phyloP scores from a whole-genome alignment of 371 early-diverging fungal genomes.

The Coemansia sp. region DNA sequence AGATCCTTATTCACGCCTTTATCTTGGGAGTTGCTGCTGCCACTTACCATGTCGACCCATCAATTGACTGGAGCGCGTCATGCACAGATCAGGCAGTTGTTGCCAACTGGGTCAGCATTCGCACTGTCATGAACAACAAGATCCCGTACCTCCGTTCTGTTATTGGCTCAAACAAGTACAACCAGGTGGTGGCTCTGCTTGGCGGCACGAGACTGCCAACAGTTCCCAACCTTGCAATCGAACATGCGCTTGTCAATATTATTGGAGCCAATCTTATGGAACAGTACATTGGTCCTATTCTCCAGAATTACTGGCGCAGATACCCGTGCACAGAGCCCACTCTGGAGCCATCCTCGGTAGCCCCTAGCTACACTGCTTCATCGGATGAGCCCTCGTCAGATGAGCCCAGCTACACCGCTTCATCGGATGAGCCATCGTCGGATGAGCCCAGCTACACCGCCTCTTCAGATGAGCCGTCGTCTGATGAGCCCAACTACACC shows the following conservation, averaged over 20 bases:
- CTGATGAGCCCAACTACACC: background rate
- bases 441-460: background rate
- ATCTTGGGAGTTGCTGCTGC: constrained; percentile 21
- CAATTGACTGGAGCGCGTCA: constrained; percentile 16
- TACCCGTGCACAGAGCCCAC: constrained; percentile 17
- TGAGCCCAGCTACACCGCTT: no score
- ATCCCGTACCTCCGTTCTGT: background rate
- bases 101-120: constrained; percentile 13
- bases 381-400: background rate
- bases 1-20: constrained; percentile 10
- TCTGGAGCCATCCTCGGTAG: background rate
- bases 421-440: no score
- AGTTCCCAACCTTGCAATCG: background rate
- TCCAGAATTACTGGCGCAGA: constrained; percentile 10
- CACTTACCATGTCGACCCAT: background rate
- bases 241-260: constrained; percentile 6
- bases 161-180: background rate
- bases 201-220: background rate
- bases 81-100: constrained; percentile 15
- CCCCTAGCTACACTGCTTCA: background rate
- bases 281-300: constrained; percentile 5
- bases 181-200: background rate
- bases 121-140: constrained; percentile 3
- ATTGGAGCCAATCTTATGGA: constrained; percentile 12
- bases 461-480: background rate